phyloP scores from a whole-genome alignment of 306 rosid genomes.

The Pterocarpus santalinus region DNA sequence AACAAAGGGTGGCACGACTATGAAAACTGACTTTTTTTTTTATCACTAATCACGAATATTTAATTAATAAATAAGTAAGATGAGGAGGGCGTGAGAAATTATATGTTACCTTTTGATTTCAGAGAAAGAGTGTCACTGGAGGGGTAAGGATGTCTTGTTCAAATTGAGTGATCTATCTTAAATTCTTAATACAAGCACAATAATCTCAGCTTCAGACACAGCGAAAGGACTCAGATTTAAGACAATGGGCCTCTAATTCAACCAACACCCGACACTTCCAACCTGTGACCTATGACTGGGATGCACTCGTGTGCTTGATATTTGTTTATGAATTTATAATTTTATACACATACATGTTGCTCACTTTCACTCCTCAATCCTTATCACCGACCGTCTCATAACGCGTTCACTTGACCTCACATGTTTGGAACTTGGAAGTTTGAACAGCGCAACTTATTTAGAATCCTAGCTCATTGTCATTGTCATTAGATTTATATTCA shows the following conservation, averaged over 20 bases:
- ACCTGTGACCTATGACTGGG: conserved; percentile 56
- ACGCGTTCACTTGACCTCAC: conserved; percentile 39
- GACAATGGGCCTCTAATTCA: conserved; percentile 44
- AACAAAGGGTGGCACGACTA: too few relatives aligned
- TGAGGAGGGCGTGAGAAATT: too few relatives aligned
- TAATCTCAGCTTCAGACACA: not conserved
- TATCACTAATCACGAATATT: too few relatives aligned
- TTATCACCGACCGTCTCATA: conserved; percentile 35
- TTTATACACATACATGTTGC: not conserved
- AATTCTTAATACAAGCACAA: too few relatives aligned
- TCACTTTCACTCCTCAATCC: conserved; percentile 15
- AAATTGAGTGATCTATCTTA: not conserved
- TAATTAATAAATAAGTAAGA: too few relatives aligned
- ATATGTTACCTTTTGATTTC: too few relatives aligned
- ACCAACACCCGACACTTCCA: conserved; percentile 59
- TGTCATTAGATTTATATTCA: not conserved
- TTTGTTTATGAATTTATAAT: not conserved
- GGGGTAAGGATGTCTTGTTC: not conserved
- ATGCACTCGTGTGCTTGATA: conserved; percentile 59
- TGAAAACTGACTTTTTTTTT: too few relatives aligned
- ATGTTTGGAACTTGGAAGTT: not conserved
- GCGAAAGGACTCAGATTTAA: not conserved
- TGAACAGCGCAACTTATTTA: not conserved
- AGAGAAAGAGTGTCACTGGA: not conserved
- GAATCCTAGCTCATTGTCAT: not conserved